Conservation (phyloP, 768 basidiomycete species). For the Astraeus odoratus region DNA sequence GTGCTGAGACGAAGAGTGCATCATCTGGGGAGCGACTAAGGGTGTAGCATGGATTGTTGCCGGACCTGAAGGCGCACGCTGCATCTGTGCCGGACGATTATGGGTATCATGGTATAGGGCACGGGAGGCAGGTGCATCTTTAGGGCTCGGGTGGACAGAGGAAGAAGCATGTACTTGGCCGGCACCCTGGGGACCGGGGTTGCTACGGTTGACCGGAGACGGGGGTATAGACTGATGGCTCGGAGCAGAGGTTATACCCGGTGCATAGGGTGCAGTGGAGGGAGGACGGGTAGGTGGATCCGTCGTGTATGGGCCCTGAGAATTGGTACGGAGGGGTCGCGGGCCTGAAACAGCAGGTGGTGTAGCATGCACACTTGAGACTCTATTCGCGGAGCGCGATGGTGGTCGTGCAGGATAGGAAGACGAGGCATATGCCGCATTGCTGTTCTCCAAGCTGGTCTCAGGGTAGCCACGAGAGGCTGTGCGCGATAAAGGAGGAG, state of each 20-base stretch:
- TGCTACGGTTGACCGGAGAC: conserved; percentile 11
- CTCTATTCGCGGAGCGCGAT: conserved; percentile 21
- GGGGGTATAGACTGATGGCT: conserved; percentile 15
- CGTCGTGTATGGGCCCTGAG: conserved; percentile 19
- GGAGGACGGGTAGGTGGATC: conserved; percentile 22
- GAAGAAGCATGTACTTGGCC: conserved; percentile 7
- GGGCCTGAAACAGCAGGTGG: conserved; percentile 22
- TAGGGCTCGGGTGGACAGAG: conserved; percentile 21
- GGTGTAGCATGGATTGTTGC: conserved; percentile 19
- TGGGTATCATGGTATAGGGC: conserved; percentile 9
- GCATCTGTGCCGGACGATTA: conserved; percentile 5
- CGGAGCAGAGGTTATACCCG: conserved; percentile 5
- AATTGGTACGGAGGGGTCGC: conserved; percentile 23
- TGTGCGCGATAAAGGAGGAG: conserved; percentile 15
- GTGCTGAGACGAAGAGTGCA: conserved; percentile 21
- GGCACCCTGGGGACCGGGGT: conserved; percentile 11
- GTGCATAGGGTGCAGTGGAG: conserved; percentile 11
- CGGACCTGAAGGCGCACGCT: conserved; percentile 15
- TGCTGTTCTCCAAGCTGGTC: conserved; percentile 12
- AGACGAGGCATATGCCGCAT: conserved; percentile 8
- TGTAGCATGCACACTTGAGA: conserved; percentile 10
- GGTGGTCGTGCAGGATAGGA: conserved; percentile 17
- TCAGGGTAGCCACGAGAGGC: conserved; percentile 22
- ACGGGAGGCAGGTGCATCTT: conserved; percentile 4
- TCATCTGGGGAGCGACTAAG: conserved; percentile 10